phyloP scores from a whole-genome alignment of 2,329 filamentous ascomycete genomes.

The Aspergillus sp. region DNA sequence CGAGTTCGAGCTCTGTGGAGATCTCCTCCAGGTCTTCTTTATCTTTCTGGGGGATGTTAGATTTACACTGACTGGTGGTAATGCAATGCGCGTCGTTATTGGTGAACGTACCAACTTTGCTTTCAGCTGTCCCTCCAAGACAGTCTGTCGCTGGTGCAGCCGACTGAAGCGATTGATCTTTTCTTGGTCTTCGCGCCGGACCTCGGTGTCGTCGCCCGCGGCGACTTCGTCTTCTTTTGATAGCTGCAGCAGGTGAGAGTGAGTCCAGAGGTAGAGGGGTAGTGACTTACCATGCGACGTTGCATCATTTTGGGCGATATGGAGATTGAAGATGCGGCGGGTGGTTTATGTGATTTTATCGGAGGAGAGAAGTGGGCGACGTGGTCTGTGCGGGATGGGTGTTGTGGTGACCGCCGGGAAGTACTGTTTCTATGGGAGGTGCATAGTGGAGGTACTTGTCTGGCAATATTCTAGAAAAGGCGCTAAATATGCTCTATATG shows the following conservation, averaged over 20 bases:
- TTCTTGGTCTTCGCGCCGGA: conserved; percentile 95
- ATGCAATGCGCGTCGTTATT: too few relatives aligned
- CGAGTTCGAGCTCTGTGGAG: conserved; percentile 84
- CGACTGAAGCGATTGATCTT: conserved; percentile 98
- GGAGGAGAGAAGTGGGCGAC: not conserved
- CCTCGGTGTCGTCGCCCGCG: conserved; percentile 80
- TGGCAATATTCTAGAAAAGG: too few relatives aligned
- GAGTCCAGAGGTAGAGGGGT: not conserved
- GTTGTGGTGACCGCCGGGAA: not conserved
- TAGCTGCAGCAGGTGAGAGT: conserved; percentile 58
- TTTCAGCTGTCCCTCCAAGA: conserved; percentile 77
- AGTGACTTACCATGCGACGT: conserved; percentile 57
- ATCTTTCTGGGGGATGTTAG: conserved; percentile 69
- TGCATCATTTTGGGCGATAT: conserved; percentile 48
- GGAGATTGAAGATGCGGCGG: conserved; percentile 2
- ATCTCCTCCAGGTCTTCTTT: conserved; percentile 97
- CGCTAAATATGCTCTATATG: too few relatives aligned
- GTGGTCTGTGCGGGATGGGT: conserved; percentile 1
- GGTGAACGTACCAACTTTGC: conserved; percentile 61
- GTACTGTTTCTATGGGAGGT: not conserved
- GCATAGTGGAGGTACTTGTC: not conserved
- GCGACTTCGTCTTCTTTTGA: conserved; percentile 86
- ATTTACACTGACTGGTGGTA: not conserved
- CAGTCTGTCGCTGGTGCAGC: conserved; percentile 80
- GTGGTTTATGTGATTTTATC: not conserved